Conservation (phyloP, 805 yeast genomes). For the Starmerella vaccinii region DNA sequence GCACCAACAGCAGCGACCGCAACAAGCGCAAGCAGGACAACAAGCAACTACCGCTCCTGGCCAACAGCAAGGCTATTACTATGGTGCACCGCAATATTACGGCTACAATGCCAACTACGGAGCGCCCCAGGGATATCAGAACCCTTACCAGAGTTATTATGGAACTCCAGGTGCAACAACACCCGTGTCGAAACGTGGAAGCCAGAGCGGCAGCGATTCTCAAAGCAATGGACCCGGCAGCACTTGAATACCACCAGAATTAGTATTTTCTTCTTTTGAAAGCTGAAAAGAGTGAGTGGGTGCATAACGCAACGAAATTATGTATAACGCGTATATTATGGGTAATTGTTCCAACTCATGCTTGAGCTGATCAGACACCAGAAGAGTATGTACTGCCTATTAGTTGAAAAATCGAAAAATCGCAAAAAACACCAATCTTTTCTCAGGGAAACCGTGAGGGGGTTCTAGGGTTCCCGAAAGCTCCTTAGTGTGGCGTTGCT, state of each 20-base stretch:
- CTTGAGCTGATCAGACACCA: too few relatives aligned
- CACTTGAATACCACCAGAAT: neutral
- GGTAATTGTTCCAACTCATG: too few relatives aligned
- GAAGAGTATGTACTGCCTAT: too few relatives aligned
- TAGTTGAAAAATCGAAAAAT: too few relatives aligned
- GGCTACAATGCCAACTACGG: neutral
- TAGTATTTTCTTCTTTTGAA: too few relatives aligned
- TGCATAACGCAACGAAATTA: too few relatives aligned
- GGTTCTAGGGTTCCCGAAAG: too few relatives aligned
- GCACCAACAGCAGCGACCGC: neutral
- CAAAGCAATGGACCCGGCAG: neutral
- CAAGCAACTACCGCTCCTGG: neutral
- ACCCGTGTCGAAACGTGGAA: neutral
- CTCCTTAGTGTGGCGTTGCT: neutral
- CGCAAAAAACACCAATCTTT: too few relatives aligned
- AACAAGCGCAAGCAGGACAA: neutral
- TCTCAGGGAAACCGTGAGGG: too few relatives aligned
- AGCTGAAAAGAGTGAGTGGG: too few relatives aligned
- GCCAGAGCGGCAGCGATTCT: neutral
- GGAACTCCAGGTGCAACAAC: neutral
- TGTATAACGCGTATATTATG: too few relatives aligned
- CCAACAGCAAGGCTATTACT: neutral
- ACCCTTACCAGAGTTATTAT: neutral
- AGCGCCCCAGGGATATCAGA: neutral
- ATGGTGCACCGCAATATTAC: neutral